Evolutionary conservation across 768 basidiomycete species (phyloP).

Genomic region (Suillus subluteus): DNA sequence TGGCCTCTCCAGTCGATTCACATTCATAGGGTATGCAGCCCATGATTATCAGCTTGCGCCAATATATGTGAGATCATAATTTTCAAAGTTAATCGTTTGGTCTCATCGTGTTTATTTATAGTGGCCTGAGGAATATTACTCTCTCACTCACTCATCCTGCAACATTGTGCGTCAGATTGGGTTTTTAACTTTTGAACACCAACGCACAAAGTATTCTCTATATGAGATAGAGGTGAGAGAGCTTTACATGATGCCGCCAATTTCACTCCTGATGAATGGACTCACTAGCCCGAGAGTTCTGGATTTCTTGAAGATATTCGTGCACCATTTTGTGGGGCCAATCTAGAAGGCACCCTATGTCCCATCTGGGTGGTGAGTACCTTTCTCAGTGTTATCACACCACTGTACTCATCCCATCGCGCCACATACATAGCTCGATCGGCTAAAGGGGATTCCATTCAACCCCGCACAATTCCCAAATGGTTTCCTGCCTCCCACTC

Average conservation of each 20-base stretch:
- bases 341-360: background rate
- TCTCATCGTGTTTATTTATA: background rate
- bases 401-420: too few relatives aligned
- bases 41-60: background rate
- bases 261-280: background rate
- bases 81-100: background rate
- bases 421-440: background rate
- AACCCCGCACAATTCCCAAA: background rate
- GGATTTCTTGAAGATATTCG: background rate
- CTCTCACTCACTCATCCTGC: background rate
- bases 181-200: accelerated
- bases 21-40: background rate
- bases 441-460: background rate
- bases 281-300: background rate
- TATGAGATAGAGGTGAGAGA: background rate
- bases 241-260: background rate
- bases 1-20: background rate
- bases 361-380: background rate
- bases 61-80: background rate
- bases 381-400: too few relatives aligned
- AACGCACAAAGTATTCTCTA: background rate
- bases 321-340: background rate
- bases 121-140: background rate
- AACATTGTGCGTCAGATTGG: background rate
- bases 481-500: background rate